A percentile compares a stretch with the other conserved stretches of the same genome.
Evolutionary conservation across 2,329 filamentous ascomycete species (phyloP).

Genomic region (Penicillium brasilianum): DNA sequence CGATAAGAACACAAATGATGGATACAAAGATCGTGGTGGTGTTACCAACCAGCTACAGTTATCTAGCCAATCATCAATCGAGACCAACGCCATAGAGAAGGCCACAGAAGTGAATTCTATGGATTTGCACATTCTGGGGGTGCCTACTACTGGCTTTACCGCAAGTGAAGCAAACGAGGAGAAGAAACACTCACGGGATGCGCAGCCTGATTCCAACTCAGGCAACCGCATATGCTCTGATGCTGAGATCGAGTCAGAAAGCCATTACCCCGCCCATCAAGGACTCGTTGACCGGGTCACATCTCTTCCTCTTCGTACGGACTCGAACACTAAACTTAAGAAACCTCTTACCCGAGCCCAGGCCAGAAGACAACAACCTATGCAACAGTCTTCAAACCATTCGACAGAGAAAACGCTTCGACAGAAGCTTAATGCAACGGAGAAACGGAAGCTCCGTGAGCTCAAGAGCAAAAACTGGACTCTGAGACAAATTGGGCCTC

Average conservation of each 20-base stretch:
- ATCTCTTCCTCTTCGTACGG: not conserved
- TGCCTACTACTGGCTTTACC: slow-evolving; percentile 9
- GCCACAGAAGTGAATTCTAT: not conserved
- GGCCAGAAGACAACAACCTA: slow-evolving; percentile 11
- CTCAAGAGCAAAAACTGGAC: slow-evolving; percentile 17
- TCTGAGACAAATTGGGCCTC: slow-evolving; percentile 20
- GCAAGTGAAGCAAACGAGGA: slow-evolving; percentile 8
- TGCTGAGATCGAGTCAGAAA: slow-evolving; percentile 1
- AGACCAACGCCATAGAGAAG: slow-evolving; percentile 9
- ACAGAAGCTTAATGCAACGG: slow-evolving; percentile 15
- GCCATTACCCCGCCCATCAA: slow-evolving; percentile 1
- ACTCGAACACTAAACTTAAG: not conserved
- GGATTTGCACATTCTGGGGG: slow-evolving; percentile 1
- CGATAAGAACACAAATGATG: slow-evolving; percentile 6
- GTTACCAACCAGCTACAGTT: slow-evolving; percentile 8
- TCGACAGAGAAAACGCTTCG: not conserved
- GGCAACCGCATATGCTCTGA: slow-evolving; percentile 6
- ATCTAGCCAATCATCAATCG: slow-evolving; percentile 7
- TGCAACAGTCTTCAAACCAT: not conserved
- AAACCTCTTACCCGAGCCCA: slow-evolving; percentile 16
- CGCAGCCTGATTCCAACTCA: slow-evolving; percentile 1
- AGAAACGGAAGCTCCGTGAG: slow-evolving; percentile 17
- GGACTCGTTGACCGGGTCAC: slow-evolving; percentile 3
- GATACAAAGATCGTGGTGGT: not conserved
- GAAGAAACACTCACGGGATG: slow-evolving; percentile 1